Evolutionary conservation across 805 yeast genomes (phyloP).

Genomic region (Suhomyces sp.): DNA sequence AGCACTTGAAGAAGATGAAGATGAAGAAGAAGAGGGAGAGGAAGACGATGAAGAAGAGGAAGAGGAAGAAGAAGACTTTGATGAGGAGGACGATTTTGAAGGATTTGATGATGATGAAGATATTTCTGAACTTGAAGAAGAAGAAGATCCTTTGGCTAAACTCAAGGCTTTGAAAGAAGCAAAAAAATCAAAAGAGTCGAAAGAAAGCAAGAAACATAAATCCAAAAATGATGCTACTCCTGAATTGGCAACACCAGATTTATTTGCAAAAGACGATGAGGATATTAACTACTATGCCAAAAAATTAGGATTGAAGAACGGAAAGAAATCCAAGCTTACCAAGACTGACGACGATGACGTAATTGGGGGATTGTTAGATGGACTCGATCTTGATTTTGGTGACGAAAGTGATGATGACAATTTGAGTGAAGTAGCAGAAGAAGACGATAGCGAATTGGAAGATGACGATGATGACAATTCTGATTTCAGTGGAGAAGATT

Average conservation of each 20-base stretch:
- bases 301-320: constrained; percentile 65
- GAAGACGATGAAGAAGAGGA: constrained; percentile 3
- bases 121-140: constrained; percentile 8
- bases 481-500: constrained; percentile 20
- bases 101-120: constrained; percentile 9
- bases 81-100: constrained; percentile 14
- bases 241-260: constrained; percentile 39
- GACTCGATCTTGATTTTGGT: constrained; percentile 52
- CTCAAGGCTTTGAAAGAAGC: constrained; percentile 19
- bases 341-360: constrained; percentile 66
- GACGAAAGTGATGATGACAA: constrained; percentile 27
- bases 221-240: constrained; percentile 3
- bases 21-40: constrained; percentile 18
- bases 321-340: constrained; percentile 44
- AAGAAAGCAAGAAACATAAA: constrained; percentile 3
- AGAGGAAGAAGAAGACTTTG: constrained; percentile 1
- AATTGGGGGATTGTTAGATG: constrained; percentile 80
- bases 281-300: constrained; percentile 83
- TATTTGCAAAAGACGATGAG: constrained; percentile 60
- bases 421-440: constrained; percentile 11
- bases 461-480: constrained; percentile 13
- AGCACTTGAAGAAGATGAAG: constrained; percentile 19
- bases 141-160: constrained; percentile 24
- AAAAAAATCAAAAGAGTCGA: constrained; percentile 9
- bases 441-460: constrained; percentile 17